phyloP scores from a whole-genome alignment of 371 early-diverging fungal species.

The Mortierella sp. region DNA sequence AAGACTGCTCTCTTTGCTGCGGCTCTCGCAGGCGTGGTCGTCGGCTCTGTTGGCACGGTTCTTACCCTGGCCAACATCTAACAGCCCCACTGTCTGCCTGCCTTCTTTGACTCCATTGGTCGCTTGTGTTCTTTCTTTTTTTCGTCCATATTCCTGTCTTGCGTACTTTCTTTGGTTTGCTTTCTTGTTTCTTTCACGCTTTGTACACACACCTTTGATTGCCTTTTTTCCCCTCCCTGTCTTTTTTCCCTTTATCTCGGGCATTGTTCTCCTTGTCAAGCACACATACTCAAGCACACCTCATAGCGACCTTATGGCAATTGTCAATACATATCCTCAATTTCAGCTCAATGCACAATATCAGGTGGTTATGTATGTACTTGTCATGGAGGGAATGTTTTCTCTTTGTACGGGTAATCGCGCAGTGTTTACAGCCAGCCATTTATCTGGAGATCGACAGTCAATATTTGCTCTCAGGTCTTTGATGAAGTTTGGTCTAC shows the following conservation, averaged over 20 bases:
- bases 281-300: background rate
- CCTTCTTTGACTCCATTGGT: background rate
- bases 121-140: background rate
- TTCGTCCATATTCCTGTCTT: background rate
- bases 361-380: background rate
- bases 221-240: no score
- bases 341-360: background rate
- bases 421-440: no score
- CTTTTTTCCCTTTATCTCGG: background rate
- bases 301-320: background rate
- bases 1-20: conserved; percentile 25
- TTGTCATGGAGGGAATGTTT: no score
- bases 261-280: background rate
- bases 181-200: background rate
- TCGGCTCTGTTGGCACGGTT: conserved; percentile 45
- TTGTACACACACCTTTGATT: background rate
- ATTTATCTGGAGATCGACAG: no score
- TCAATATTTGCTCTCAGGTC: no score
- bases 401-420: no score
- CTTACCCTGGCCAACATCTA: conserved; percentile 36
- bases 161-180: background rate
- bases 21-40: conserved; percentile 30
- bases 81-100: background rate
- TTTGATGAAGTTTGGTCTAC: no score
- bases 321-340: no score